These are phyloP conservation scores for Scedosporium boydii DNA, from an alignment of 2,329 filamentous ascomycete genomes.

Conservation along the genomic window DNA sequence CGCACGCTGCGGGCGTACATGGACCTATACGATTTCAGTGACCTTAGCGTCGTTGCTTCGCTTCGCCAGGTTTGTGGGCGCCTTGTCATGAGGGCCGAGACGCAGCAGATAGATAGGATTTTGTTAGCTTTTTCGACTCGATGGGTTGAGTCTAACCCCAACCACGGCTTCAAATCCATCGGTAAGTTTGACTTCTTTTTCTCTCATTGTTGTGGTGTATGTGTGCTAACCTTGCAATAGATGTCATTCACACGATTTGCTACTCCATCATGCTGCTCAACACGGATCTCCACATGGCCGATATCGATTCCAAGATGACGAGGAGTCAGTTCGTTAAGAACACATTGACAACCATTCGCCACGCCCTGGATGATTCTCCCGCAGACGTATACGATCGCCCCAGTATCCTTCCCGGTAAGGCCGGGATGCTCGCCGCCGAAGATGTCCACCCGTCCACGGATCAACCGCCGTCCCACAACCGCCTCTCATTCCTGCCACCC, in stretches of 20 bases:
- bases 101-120: constrained; percentile 93
- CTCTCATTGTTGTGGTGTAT: background rate
- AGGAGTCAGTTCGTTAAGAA: constrained; percentile 92
- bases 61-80: constrained; percentile 74
- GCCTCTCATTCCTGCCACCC: constrained; percentile 41
- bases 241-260: constrained; percentile 94
- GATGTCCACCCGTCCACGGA: constrained; percentile 24
- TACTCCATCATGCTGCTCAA: constrained; percentile 94
- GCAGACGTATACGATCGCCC: constrained; percentile 56
- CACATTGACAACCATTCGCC: constrained; percentile 79
- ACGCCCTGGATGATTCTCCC: constrained; percentile 63
- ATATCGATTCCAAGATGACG: constrained; percentile 96
- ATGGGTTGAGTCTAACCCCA: constrained; percentile 90
- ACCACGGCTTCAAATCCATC: constrained; percentile 82
- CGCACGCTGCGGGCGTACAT: constrained; percentile 69
- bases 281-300: constrained; percentile 88
- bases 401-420: constrained; percentile 41
- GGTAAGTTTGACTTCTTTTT: constrained; percentile 44
- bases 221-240: constrained; percentile 34
- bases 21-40: constrained; percentile 79
- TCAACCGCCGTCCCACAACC: constrained; percentile 27
- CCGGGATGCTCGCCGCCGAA: constrained; percentile 21
- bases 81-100: constrained; percentile 79
- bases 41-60: constrained; percentile 68
- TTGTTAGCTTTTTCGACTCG: constrained; percentile 78